A percentile compares a stretch with the other conserved stretches of the same genome.
phyloP scores from a whole-genome alignment of 2,329 filamentous ascomycete species.

The Colletotrichum phormii region DNA sequence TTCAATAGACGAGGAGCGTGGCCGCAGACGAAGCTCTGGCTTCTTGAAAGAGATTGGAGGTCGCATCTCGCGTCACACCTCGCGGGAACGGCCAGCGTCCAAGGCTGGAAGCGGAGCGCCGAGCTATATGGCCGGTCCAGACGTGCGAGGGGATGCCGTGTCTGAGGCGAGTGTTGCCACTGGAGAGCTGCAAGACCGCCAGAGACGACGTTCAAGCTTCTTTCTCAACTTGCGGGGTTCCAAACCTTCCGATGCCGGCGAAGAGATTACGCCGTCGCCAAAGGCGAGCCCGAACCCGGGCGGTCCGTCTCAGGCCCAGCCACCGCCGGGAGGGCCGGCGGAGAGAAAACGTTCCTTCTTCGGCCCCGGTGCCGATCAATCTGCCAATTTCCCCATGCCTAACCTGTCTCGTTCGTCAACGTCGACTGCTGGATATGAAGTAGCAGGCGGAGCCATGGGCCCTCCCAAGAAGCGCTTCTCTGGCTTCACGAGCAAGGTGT shows the following conservation, averaged over 20 bases:
- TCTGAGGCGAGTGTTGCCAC: slow-evolving; percentile 55
- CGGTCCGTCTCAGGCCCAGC: slow-evolving; percentile 34
- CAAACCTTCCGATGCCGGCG: slow-evolving; percentile 36
- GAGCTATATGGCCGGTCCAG: slow-evolving; percentile 13
- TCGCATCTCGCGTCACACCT: slow-evolving; percentile 51
- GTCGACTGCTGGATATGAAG: slow-evolving; percentile 40
- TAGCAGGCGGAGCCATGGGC: slow-evolving; percentile 3
- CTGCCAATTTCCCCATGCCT: slow-evolving; percentile 21
- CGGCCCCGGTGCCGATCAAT: slow-evolving; percentile 39
- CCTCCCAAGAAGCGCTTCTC: slow-evolving; percentile 60
- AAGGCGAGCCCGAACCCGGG: slow-evolving; percentile 38
- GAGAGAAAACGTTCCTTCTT: slow-evolving; percentile 56
- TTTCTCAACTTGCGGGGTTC: slow-evolving; percentile 47
- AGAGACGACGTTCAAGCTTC: slow-evolving; percentile 52
- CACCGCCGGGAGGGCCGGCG: slow-evolving; percentile 31
- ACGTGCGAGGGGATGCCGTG: slow-evolving; percentile 51
- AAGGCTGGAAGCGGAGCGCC: slow-evolving; percentile 36
- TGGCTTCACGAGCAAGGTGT: slow-evolving; percentile 45
- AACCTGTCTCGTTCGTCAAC: slow-evolving; percentile 42
- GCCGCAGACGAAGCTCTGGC: slow-evolving; percentile 53
- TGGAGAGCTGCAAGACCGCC: slow-evolving; percentile 52
- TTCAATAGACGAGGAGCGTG: slow-evolving; percentile 50
- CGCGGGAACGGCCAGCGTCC: slow-evolving; percentile 46
- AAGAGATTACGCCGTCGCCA: slow-evolving; percentile 5
- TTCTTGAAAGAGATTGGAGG: slow-evolving; percentile 65